phyloP scores from a whole-genome alignment of 371 early-diverging fungal species.

The Mortierella sp. region DNA sequence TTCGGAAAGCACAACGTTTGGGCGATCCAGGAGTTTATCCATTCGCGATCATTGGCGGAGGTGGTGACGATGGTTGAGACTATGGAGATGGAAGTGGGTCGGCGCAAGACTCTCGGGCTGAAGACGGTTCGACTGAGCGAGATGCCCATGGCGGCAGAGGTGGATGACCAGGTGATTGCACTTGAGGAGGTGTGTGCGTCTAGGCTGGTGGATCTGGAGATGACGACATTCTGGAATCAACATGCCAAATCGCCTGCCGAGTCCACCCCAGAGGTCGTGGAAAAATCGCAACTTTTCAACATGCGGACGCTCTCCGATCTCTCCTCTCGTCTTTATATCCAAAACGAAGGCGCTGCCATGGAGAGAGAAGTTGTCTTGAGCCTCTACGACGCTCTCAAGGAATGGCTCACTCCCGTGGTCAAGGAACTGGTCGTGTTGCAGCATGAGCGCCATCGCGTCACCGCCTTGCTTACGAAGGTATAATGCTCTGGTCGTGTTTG shows the following conservation, averaged over 20 bases:
- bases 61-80: constrained; percentile 46
- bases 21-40: constrained; percentile 47
- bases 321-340: constrained; percentile 30
- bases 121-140: constrained; percentile 10
- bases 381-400: constrained; percentile 35
- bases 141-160: constrained; percentile 56
- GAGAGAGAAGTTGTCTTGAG: constrained; percentile 19
- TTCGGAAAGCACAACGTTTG: constrained; percentile 56
- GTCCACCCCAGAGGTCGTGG: constrained; percentile 7
- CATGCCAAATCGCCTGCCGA: not conserved
- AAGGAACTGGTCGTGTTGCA: constrained; percentile 31
- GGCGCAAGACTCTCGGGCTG: constrained; percentile 19
- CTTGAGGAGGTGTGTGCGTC: constrained; percentile 33
- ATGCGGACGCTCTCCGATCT: constrained; percentile 24
- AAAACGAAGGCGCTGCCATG: constrained; percentile 32
- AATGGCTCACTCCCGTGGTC: constrained; percentile 36
- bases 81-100: constrained; percentile 43
- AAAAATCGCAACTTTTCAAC: constrained; percentile 31
- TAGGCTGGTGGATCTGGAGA: constrained; percentile 18
- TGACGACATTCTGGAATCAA: constrained; percentile 9
- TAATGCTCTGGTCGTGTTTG: too few species aligned
- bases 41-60: constrained; percentile 42
- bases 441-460: constrained; percentile 29
- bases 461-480: constrained; percentile 24
- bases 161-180: constrained; percentile 19